Base-by-base conservation (phyloP, 2,329 filamentous ascomycete genomes). In the Apiospora aurea region DNA sequence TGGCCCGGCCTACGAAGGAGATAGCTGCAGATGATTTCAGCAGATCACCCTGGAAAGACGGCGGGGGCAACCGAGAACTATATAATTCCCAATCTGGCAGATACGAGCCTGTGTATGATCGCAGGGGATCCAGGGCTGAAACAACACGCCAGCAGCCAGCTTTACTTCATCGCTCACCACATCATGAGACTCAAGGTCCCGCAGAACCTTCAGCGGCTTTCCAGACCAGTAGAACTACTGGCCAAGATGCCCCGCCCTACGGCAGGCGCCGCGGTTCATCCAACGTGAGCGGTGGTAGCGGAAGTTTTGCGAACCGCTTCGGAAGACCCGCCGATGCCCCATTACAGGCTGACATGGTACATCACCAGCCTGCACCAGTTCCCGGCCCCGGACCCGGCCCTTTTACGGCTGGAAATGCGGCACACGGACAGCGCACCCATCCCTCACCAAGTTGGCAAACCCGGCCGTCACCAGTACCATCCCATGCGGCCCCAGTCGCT, bases 81-180 rank as follows among this genome's bases (percentile, higher is more conserved):
- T 98, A 91, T 84, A 98, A 98, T 80, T 97, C 96, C n/a, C 93
- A 97, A 71, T 97, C 94, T 70, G 96, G 96, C 24, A 92, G 94
- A 69, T 97, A 97, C 77, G 96, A 98, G 80, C 95, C 95, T 21
- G 96, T 95, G 4, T 86, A 89, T 70, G 94, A 97, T 74, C 91
- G 95, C 49, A 90, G 94, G 75, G 90, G 89, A 24, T 90, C 92
- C 43, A 90, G 93, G 69, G 89, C 90, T 71, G 93, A 96, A 70
- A 83, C 86, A 71, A 87, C 89, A 73, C 87, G 89, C 71, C 90
- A 93, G 68, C 92, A 96, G 75, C 93, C 94, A 34, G 89, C 94
- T 18, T 84, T 98, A 11, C 83, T 98, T 66, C 95, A 98, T 79
- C 88, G 96, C 67, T 89, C 92, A 26, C 83, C 87, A 4, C 88